phyloP scores from a whole-genome alignment of 1,284 basidiomycete genomes.

The Leccinum holopus region DNA sequence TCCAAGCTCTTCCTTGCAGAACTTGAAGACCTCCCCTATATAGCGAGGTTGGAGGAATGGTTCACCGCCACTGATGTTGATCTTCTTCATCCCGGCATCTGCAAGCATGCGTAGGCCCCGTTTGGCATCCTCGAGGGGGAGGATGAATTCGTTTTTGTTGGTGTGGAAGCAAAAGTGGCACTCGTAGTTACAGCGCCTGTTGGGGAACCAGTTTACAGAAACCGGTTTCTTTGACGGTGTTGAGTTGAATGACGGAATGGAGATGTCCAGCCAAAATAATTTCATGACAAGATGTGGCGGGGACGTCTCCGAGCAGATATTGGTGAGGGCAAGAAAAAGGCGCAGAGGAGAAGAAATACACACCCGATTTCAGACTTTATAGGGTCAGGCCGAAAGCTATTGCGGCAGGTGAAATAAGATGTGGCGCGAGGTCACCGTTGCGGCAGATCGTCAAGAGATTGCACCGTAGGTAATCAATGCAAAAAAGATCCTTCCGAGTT shows the following conservation, averaged over 20 bases:
- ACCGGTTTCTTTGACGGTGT: constrained; percentile 16
- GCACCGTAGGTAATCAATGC: not conserved
- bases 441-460: not conserved
- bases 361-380: not conserved
- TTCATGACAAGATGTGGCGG: constrained; percentile 16
- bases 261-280: constrained; percentile 21
- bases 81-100: constrained; percentile 41
- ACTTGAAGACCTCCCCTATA: constrained; percentile 41
- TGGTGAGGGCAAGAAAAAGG: not conserved
- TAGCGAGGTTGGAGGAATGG: constrained; percentile 41
- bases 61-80: constrained; percentile 46
- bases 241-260: constrained; percentile 17
- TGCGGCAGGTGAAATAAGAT: not conserved
- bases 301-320: not conserved
- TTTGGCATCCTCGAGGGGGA: constrained; percentile 39
- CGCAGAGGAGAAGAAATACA: not conserved
- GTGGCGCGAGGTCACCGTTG: not conserved
- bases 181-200: constrained; percentile 35
- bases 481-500: not conserved
- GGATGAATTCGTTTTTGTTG: constrained; percentile 35
- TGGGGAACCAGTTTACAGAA: constrained; percentile 30
- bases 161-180: constrained; percentile 45
- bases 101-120: constrained; percentile 37
- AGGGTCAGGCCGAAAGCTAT: not conserved
- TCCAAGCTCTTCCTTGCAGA: constrained; percentile 40